Evolutionary conservation across 345 rosid genomes (phyloP).

Genomic region (Atalantia buxifolia): DNA sequence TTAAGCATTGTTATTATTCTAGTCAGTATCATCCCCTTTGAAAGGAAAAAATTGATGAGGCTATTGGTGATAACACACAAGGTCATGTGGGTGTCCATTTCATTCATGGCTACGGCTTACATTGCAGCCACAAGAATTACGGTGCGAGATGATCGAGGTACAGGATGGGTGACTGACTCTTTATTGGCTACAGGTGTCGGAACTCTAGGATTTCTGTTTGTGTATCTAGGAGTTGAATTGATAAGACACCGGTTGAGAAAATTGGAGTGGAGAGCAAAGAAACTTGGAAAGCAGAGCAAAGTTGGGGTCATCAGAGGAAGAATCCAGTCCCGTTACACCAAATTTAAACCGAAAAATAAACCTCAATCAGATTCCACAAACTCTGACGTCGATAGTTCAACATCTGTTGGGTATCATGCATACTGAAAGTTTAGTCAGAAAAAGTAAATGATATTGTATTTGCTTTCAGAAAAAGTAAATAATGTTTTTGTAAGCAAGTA

Average conservation of each 20-base stretch:
- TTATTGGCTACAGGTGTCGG: not conserved
- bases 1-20: constrained; percentile 20
- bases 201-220: not conserved
- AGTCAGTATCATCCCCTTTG: constrained; percentile 19
- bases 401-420: not conserved
- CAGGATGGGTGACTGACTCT: not conserved
- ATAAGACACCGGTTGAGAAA: constrained; percentile 11
- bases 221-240: constrained; percentile 5
- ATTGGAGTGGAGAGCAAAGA: not conserved
- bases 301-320: not conserved
- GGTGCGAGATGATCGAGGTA: not conserved
- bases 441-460: no score
- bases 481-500: no score
- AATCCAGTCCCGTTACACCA: not conserved
- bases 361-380: not conserved
- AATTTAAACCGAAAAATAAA: not conserved
- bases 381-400: not conserved
- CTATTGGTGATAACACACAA: constrained; percentile 16
- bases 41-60: constrained; percentile 5
- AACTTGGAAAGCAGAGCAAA: not conserved
- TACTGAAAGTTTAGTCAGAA: not conserved
- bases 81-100: constrained; percentile 15
- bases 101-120: constrained; percentile 23
- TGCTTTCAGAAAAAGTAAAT: no score
- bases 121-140: constrained; percentile 14